Evolutionary conservation across 768 basidiomycete genomes (phyloP), one percentile per base, ranked within the genome.

Genomic region (Boletus reticuloceps): DNA sequence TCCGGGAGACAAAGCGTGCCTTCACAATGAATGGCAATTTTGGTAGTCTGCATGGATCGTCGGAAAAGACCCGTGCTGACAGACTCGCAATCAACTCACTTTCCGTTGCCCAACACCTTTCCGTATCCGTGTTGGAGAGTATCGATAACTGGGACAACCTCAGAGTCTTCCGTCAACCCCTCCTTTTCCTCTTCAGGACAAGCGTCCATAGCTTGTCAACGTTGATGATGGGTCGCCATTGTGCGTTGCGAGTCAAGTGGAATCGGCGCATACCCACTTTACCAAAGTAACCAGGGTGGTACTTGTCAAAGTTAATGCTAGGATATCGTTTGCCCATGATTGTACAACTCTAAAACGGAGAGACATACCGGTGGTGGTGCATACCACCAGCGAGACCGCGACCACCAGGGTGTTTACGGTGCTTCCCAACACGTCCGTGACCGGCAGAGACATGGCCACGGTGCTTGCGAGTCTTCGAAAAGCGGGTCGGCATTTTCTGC

Each of bases 281-380:
- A 82, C 95, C 95, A 75, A 96, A 98, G 93, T 98, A 98, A 91
- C 95, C 95, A 75, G 94, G 94, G 79, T 98, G 95, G 89, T 94
- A 98, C 79, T 96, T 96, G 78, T 96, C 94, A 71, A 96, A 91
- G 81, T 98, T 97, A 71, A 89, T 95, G 58, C 94, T 92, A 13
- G 41, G 25, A 32, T 10, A 13, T 25, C 45, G 36, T 47, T 51
- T 47, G 34, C 3, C 41, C 19, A 7, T 44, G 1, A 17, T 19
- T 29, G 20, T 39, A 43, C 17, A 22, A 20, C 9, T 29, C 36
- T 17, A 31, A 40, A 41, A 32, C 17, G 20, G 58, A 45, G 51
- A 19, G 44, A 80, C 89, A 68, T 70, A 92, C 91, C 91, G 81
- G 87, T 99, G 97, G 83, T 99, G 97, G 80, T 98, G 96, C 79